Base-by-base conservation (phyloP, 129 eudicot genomes). In the Lonicera japonica region DNA sequence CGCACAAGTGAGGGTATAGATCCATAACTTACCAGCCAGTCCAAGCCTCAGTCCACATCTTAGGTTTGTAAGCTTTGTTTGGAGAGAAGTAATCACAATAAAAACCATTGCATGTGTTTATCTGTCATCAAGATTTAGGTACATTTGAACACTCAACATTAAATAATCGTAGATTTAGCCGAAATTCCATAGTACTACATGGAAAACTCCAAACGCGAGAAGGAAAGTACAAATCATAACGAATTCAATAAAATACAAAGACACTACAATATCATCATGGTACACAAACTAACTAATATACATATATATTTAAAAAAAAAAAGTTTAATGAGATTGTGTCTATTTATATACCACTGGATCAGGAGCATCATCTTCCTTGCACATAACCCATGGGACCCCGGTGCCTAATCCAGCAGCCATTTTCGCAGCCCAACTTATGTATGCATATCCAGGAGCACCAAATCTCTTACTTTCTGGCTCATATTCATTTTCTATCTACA, bases 11-110 rank as follows among this genome's bases (percentile, higher is more conserved):
- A 50, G 61, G 51, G 57, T 41, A 58, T 57, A 20, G 5, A 18
- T 20, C 18, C 23, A 25, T 7, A 47, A 69, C 69, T 40, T 80
- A 92, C 99, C 99, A 92, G 60, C 99, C 99, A 52, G 72, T 88
- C 99, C 99, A 92, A 56, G 99, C 99, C 86, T 92, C 99, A 0
- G 96, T 92, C 99, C 96, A 92, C 67, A 92, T 70, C 46, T 82
- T 80, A 8, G 99, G 99, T 72, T 92, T 92, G 69, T 85, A 77
- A 56, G 82, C 86, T 72, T 73, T 88, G 74, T 92, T 92, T 19
- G 99, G 95, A 14, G 99, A 68, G 71, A 92, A 92, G 54, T 85
- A 79, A 78, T 92, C 95, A 65, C 99, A 92, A 67, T 92, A 92
- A 66, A 92, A 92, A n/a, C 99, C 99, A 62, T 92, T 92, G 85